Evolutionary conservation across 73 alveolate genomes (phyloP).

Genomic region (Blepharisma stoltei): DNA sequence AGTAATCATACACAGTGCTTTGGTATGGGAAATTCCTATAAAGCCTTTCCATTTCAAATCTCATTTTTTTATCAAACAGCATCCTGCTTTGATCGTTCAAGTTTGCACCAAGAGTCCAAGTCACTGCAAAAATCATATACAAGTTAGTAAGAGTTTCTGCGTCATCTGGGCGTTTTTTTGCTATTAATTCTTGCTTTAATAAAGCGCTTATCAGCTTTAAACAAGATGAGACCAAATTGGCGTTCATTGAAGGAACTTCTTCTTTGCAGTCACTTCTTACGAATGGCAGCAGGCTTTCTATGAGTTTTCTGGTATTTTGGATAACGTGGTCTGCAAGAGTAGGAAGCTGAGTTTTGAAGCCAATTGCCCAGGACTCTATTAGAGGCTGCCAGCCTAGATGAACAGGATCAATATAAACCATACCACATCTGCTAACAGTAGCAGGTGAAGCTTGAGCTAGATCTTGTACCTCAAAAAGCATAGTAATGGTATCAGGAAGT

Average conservation of each 20-base stretch:
- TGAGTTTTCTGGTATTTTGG: slow-evolving; percentile 51
- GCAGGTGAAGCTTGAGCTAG: slow-evolving; percentile 99
- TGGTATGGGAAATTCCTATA: slow-evolving; percentile 81
- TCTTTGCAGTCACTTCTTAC: slow-evolving; percentile 96
- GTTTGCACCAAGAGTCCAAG: slow-evolving; percentile 98
- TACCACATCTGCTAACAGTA: slow-evolving; percentile 99
- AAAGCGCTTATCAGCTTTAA: slow-evolving; percentile 80
- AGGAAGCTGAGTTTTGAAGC: slow-evolving; percentile 62
- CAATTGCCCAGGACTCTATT: slow-evolving; percentile 81
- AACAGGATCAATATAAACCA: slow-evolving; percentile 99
- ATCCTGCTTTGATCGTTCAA: slow-evolving; percentile 88
- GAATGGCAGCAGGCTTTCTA: slow-evolving; percentile 65
- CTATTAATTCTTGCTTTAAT: slow-evolving; percentile 81
- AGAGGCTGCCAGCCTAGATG: slow-evolving; percentile 99
- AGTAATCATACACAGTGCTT: slow-evolving; percentile 77
- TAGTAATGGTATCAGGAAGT: slow-evolving; percentile 97
- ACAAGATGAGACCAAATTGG: slow-evolving; percentile 88
- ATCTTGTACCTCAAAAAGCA: slow-evolving; percentile 99
- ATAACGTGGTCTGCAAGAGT: slow-evolving; percentile 56
- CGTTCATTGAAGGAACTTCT: slow-evolving; percentile 82
- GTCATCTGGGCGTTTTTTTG: slow-evolving; percentile 47
- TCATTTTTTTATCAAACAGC: slow-evolving; percentile 69
- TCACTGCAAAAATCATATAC: slow-evolving; percentile 85
- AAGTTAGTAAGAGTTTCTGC: slow-evolving; percentile 78
- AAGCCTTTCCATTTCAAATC: slow-evolving; percentile 56